Evolutionary conservation across 1,139 yeast species (phyloP).

Genomic region (Pneumocystis wakefieldiae): DNA sequence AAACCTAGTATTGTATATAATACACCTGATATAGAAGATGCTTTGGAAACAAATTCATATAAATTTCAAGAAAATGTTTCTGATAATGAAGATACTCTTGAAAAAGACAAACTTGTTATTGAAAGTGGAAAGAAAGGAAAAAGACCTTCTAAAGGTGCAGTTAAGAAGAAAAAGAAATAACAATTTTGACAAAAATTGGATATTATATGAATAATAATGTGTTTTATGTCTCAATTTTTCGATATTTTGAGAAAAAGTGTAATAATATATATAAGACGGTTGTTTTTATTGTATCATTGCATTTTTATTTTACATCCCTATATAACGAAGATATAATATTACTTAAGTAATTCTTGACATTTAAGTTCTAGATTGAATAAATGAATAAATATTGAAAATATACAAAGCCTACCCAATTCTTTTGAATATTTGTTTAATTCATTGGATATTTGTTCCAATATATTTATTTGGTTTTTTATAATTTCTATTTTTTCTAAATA

Average conservation of each 20-base stretch:
- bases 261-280: not conserved
- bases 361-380: not conserved
- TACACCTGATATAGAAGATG: slow-evolving; percentile 48
- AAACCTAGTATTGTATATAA: slow-evolving; percentile 24
- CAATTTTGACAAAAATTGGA: slow-evolving; percentile 19
- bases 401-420: not conserved
- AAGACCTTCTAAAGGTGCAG: not conserved
- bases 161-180: slow-evolving; percentile 19
- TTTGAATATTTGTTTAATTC: not conserved
- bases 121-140: not conserved
- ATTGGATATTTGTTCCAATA: not conserved
- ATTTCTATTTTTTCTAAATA: not conserved
- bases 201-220: not conserved
- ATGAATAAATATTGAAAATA: not conserved
- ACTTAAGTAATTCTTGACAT: not conserved
- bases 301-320: too few species aligned
- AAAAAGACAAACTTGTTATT: not conserved
- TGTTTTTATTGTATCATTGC: too few species aligned
- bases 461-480: not conserved
- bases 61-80: slow-evolving; percentile 52
- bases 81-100: slow-evolving; percentile 29
- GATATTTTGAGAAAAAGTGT: not conserved
- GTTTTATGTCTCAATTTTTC: not conserved
- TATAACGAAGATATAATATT: not conserved
- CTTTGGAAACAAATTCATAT: slow-evolving; percentile 31